phyloP scores from a whole-genome alignment of 164 flowering plant species.

The Paratinospora sagittata region DNA sequence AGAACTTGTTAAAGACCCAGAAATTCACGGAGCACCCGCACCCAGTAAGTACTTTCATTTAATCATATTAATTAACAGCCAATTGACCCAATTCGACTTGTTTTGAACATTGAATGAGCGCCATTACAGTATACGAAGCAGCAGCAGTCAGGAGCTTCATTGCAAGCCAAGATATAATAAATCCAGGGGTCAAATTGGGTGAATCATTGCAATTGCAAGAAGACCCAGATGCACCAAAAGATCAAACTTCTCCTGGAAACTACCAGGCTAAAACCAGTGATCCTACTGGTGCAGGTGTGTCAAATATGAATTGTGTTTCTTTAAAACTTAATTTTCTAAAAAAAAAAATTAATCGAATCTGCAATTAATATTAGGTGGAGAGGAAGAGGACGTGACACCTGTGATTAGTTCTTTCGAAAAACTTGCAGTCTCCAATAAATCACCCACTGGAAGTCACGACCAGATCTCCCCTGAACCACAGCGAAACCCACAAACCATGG shows the following conservation, averaged over 20 bases:
- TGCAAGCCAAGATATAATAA: background rate
- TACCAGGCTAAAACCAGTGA: slow-evolving; percentile 36
- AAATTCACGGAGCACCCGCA: slow-evolving; percentile 41
- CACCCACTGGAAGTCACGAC: slow-evolving; percentile 46
- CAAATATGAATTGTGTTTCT: no score
- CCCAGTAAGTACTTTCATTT: slow-evolving; percentile 28
- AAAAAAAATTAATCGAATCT: no score
- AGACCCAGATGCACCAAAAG: slow-evolving; percentile 34
- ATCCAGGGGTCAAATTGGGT: no score
- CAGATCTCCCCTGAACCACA: slow-evolving; percentile 41
- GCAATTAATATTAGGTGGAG: slow-evolving; percentile 25
- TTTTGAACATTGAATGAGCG: background rate
- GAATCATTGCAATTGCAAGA: slow-evolving; percentile 1
- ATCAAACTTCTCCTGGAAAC: slow-evolving; percentile 19
- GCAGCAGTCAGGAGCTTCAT: background rate
- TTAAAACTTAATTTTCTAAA: no score
- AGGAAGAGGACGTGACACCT: slow-evolving; percentile 33
- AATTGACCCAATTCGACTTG: background rate
- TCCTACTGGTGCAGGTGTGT: slow-evolving; percentile 28
- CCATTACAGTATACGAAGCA: no score
- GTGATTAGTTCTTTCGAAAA: slow-evolving; percentile 29
- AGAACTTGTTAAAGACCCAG: slow-evolving; percentile 28
- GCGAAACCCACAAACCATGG: slow-evolving; percentile 15
- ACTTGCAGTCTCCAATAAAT: slow-evolving; percentile 28
- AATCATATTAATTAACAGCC: background rate